Evolutionary conservation across 768 basidiomycete species (phyloP), one percentile per base, ranked within the genome.

Genomic region (Dictyophora rubrovolvata): DNA sequence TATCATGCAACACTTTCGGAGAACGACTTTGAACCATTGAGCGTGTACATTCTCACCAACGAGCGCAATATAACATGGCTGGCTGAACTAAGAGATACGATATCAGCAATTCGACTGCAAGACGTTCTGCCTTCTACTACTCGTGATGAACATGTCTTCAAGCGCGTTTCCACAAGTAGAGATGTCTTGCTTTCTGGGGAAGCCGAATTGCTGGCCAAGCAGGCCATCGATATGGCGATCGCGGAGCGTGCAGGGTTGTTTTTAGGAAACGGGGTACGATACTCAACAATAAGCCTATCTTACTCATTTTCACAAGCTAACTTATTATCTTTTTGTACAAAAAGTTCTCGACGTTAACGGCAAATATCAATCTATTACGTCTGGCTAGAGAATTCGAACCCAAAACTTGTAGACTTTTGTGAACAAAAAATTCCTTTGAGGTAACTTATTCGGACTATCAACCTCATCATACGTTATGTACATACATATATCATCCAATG

Each of bases 151-250:
- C 59, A 56, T 68, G 67, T 64, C 14, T 82, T 82, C 81, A 73
- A 79, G 7, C 70, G 69, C 10, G 72, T 86, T 34, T 66, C 72
- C 55, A 83, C 75, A 35, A 84, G 81, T 57, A 69, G 79, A 20
- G 84, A 87, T 66, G 61, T 87, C 48, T 56, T 65, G 34, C 63
- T 85, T 21, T 48, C 16, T 20, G 35, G 37, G 7, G 56, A 34
- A n/a, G 73, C 70, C 10, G 78, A 80, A 56, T 76, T 77, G 61
- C 77, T 77, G 10, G 76, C 84, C 11, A 71, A 77, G 20, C 81
- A 84, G 68, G 77, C 80, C 2, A 68, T 84, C 64, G 86, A 88
- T 68, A 86, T 87, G 85, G 73, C 83, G 63, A 77, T 87, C 46
- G 85, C 77, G 11, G 74, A 81, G 65, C 71, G 82, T 55, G 85